Conservation (phyloP, 257 asterid genomes). For the Capsicum pubescens region DNA sequence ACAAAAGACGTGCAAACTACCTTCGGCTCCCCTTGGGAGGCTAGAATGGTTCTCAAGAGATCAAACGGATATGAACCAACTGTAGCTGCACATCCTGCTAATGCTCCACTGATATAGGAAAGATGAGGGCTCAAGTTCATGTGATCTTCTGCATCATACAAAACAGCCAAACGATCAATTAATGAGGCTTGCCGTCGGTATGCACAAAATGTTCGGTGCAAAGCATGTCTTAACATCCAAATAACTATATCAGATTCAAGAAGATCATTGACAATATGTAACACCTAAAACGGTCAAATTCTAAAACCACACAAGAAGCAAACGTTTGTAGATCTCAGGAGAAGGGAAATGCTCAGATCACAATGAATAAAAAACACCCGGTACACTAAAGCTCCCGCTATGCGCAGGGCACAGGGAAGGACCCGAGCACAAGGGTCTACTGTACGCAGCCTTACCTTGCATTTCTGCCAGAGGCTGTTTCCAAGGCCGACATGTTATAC, state of each 20-base stretch:
- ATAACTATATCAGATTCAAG: not conserved
- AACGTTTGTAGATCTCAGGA: not conserved
- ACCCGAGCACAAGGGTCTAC: too few relatives aligned
- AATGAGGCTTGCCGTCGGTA: not conserved
- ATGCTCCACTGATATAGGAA: conserved; percentile 85
- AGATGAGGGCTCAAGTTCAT: conserved; percentile 75
- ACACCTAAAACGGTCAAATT: not conserved
- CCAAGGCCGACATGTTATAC: not conserved
- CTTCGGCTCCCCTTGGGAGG: conserved; percentile 99
- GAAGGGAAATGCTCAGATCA: not conserved
- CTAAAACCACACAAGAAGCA: not conserved
- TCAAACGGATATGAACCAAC: conserved; percentile 97
- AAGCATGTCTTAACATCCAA: not conserved
- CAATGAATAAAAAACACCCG: not conserved
- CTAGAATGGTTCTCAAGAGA: conserved; percentile 90
- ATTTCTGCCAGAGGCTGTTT: too few relatives aligned
- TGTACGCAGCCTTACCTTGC: too few relatives aligned
- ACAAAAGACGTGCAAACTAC: conserved; percentile 38
- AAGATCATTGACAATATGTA: not conserved
- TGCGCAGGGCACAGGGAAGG: too few relatives aligned
- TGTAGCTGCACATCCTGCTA: conserved; percentile 97
- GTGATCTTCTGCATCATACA: conserved; percentile 72
- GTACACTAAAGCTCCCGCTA: too few relatives aligned
- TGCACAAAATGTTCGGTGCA: not conserved
- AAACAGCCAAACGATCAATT: conserved; percentile 34